Evolutionary conservation across 257 asterid genomes (phyloP).

Genomic region (Rhazya stricta): DNA sequence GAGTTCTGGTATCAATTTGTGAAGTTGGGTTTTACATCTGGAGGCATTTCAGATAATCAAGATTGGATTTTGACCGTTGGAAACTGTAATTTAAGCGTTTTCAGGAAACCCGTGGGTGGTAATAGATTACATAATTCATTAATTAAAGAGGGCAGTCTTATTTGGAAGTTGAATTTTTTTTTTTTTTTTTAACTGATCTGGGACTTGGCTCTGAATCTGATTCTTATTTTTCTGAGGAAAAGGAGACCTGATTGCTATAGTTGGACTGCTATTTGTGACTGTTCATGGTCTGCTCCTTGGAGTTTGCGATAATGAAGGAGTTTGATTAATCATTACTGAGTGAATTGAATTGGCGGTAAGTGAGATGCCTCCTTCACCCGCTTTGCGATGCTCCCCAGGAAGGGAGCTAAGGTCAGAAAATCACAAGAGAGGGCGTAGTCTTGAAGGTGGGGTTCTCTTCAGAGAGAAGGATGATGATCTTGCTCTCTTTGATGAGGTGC

Average conservation of each 20-base stretch:
- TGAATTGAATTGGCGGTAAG: constrained; percentile 16
- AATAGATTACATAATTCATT: not conserved
- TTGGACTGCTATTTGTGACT: constrained; percentile 9
- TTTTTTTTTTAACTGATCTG: too few relatives aligned
- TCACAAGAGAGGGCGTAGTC: constrained; percentile 85
- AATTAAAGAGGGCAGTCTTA: constrained; percentile 4
- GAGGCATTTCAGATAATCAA: not conserved
- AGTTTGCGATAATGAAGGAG: constrained; percentile 26
- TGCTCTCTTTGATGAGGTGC: constrained; percentile 84
- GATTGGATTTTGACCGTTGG: constrained; percentile 12
- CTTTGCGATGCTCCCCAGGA: constrained; percentile 69
- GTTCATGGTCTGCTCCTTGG: constrained; percentile 26
- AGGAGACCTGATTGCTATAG: not conserved
- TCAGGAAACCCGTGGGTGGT: not conserved
- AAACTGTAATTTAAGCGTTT: not conserved
- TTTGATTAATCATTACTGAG: constrained; percentile 25
- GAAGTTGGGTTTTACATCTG: not conserved
- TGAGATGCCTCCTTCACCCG: constrained; percentile 90
- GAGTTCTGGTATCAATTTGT: not conserved
- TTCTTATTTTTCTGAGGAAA: not conserved
- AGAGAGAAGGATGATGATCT: constrained; percentile 80
- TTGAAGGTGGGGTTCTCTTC: constrained; percentile 61
- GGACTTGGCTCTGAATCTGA: not conserved
- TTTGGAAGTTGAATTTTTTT: constrained; percentile 3
- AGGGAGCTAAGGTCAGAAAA: constrained; percentile 64